These are phyloP conservation scores for Candida orba DNA, from an alignment of 805 yeast species.

Conservation along the genomic window DNA sequence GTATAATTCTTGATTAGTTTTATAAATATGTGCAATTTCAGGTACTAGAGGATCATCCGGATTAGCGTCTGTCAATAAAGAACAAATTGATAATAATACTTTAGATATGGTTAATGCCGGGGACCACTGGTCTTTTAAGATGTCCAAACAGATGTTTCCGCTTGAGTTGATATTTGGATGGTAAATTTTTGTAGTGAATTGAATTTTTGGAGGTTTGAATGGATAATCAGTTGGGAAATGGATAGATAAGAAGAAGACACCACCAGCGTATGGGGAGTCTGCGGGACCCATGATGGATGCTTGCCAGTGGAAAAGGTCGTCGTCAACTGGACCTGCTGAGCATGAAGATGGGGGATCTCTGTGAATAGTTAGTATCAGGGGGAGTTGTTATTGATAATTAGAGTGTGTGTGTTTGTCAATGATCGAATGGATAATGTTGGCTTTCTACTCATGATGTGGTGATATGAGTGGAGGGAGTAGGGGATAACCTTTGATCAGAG, in stretches of 20 bases:
- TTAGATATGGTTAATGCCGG: constrained; percentile 96
- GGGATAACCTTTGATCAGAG: no score
- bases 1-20: constrained; percentile 87
- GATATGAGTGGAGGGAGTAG: no score
- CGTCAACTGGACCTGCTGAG: constrained; percentile 98
- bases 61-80: constrained; percentile 93
- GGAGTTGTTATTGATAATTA: no score
- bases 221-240: constrained; percentile 99
- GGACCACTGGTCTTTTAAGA: constrained; percentile 97
- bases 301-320: constrained; percentile 98
- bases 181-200: constrained; percentile 63
- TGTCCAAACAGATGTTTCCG: constrained; percentile 90
- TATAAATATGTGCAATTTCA: constrained; percentile 94
- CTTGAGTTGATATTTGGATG: constrained; percentile 91
- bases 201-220: constrained; percentile 92
- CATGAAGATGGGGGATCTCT: constrained; percentile 99
- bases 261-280: constrained; percentile 85
- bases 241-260: constrained; percentile 91
- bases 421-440: no score
- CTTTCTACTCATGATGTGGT: no score
- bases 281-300: constrained; percentile 99
- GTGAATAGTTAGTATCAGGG: constrained; percentile 16
- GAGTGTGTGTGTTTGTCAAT: no score
- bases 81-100: constrained; percentile 89
- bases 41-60: constrained; percentile 99